These are phyloP conservation scores for Xerocomus brunneocitrinus DNA, from an alignment of 768 basidiomycete genomes.

Conservation along the genomic window DNA sequence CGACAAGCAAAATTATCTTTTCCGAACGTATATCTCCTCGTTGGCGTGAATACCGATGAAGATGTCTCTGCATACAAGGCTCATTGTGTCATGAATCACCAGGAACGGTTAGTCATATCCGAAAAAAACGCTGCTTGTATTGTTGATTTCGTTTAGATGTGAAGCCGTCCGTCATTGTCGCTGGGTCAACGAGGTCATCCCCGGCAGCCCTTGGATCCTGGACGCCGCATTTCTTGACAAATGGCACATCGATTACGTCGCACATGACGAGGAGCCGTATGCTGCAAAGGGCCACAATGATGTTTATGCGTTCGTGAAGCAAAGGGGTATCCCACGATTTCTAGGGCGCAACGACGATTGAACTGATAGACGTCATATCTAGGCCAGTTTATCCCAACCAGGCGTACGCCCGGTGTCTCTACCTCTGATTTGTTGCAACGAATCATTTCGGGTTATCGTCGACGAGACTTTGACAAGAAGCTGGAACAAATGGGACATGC, in stretches of 20 bases:
- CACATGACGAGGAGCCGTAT: slow-evolving; percentile 93
- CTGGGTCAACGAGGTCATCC: slow-evolving; percentile 93
- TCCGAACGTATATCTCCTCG: slow-evolving; percentile 83
- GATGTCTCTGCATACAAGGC: slow-evolving; percentile 78
- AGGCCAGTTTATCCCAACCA: slow-evolving; percentile 95
- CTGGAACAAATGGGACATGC: slow-evolving; percentile 81
- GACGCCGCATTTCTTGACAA: slow-evolving; percentile 77
- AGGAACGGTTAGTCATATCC: slow-evolving; percentile 58
- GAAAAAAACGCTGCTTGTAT: neutral
- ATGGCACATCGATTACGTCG: slow-evolving; percentile 92
- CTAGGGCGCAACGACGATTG: neutral
- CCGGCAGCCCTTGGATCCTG: slow-evolving; percentile 89
- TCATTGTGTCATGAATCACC: slow-evolving; percentile 80
- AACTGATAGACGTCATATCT: slow-evolving; percentile 1
- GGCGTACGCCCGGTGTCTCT: slow-evolving; percentile 90
- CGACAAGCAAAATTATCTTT: slow-evolving; percentile 96
- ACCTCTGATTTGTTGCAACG: slow-evolving; percentile 91
- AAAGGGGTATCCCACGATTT: slow-evolving; percentile 52
- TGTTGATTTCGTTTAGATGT: slow-evolving; percentile 43
- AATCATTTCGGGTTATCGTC: slow-evolving; percentile 83
- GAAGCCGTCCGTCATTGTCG: slow-evolving; percentile 94
- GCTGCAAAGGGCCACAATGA: slow-evolving; percentile 74
- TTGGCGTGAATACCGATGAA: slow-evolving; percentile 90
- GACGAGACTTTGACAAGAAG: slow-evolving; percentile 84
- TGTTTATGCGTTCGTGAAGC: slow-evolving; percentile 79